A percentile compares a stretch with the other conserved stretches of the same genome.
These are phyloP conservation scores for Dissoconium aciculare DNA, from an alignment of 2,329 filamentous ascomycete genomes.

Conservation along the genomic window DNA sequence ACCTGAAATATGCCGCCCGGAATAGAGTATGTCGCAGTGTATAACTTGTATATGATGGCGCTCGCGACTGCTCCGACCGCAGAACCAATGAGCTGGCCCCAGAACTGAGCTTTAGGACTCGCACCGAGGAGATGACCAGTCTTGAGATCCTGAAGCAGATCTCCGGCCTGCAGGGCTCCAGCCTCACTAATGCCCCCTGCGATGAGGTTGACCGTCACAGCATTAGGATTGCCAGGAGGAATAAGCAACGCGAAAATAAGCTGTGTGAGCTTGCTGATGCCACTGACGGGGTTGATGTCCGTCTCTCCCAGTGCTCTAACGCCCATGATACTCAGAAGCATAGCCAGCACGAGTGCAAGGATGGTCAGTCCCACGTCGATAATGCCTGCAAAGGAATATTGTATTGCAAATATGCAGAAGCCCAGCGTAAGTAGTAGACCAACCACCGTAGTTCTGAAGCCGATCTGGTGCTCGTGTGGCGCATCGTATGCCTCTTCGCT, in stretches of 20 bases:
- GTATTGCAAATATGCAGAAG: slow-evolving; percentile 69
- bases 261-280: slow-evolving; percentile 92
- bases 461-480: slow-evolving; percentile 67
- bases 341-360: slow-evolving; percentile 66
- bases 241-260: slow-evolving; percentile 87
- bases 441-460: slow-evolving; percentile 53
- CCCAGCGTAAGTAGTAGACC: slow-evolving; percentile 61
- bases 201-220: slow-evolving; percentile 87
- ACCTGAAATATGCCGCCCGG: slow-evolving; percentile 85
- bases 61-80: slow-evolving; percentile 74
- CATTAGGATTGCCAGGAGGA: slow-evolving; percentile 62
- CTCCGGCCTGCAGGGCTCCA: slow-evolving; percentile 83
- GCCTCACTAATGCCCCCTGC: slow-evolving; percentile 78
- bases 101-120: slow-evolving; percentile 88
- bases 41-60: slow-evolving; percentile 75
- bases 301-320: slow-evolving; percentile 60
- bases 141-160: slow-evolving; percentile 94
- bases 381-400: slow-evolving; percentile 65
- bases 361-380: slow-evolving; percentile 72
- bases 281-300: slow-evolving; percentile 88
- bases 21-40: slow-evolving; percentile 77
- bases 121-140: slow-evolving; percentile 87
- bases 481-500: slow-evolving; percentile 54
- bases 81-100: slow-evolving; percentile 84
- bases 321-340: slow-evolving; percentile 50